phyloP scores from a whole-genome alignment of 2,329 filamentous ascomycete genomes.

The Periconia sp. region DNA sequence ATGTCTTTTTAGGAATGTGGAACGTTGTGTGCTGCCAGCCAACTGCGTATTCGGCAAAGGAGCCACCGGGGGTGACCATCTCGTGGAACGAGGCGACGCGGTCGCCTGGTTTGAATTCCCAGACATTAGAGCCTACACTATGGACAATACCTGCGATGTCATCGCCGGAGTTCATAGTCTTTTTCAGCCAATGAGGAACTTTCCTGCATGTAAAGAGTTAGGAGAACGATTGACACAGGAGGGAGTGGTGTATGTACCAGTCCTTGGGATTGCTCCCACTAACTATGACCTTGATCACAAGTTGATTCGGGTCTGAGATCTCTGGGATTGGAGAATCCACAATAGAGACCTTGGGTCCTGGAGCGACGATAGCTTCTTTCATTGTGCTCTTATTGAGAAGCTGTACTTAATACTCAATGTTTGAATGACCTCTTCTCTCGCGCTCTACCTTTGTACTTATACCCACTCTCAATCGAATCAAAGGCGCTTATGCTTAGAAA shows the following conservation, averaged over 20 bases:
- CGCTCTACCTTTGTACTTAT: too few relatives aligned
- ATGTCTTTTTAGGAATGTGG: conserved; percentile 44
- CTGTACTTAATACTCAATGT: too few relatives aligned
- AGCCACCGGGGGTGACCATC: conserved; percentile 58
- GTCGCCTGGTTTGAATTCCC: conserved; percentile 62
- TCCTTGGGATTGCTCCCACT: conserved; percentile 51
- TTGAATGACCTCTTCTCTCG: too few relatives aligned
- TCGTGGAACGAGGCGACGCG: conserved; percentile 61
- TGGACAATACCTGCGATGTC: conserved; percentile 61
- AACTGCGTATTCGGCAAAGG: conserved; percentile 65
- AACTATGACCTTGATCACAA: conserved; percentile 42
- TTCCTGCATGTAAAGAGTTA: conserved; percentile 17
- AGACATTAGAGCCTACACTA: conserved; percentile 59
- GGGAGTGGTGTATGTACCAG: conserved; percentile 36
- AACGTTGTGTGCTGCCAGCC: conserved; percentile 62
- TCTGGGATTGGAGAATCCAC: conserved; percentile 32
- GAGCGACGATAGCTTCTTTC: conserved; percentile 13
- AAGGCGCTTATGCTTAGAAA: too few relatives aligned
- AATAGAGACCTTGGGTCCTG: conserved; percentile 33
- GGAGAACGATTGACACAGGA: not conserved
- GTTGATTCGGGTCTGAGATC: conserved; percentile 21
- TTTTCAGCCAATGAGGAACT: conserved; percentile 15
- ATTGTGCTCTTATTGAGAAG: too few relatives aligned
- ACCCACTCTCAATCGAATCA: too few relatives aligned
- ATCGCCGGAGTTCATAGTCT: conserved; percentile 53